Conservation (phyloP, 306 rosid species). For the Rosa chinensis region DNA sequence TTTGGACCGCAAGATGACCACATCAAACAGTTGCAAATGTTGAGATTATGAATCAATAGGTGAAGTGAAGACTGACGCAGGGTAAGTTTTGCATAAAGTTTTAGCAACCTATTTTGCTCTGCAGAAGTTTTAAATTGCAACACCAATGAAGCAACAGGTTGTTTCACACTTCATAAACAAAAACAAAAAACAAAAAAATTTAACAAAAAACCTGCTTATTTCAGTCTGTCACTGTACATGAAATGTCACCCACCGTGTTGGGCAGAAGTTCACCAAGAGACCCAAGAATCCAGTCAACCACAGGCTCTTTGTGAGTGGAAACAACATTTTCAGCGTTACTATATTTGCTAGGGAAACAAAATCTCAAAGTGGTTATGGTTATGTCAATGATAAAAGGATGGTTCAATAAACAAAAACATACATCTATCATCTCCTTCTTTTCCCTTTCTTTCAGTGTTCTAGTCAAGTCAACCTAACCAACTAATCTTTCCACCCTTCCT, state of each 20-base stretch:
- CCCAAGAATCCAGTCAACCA: background rate
- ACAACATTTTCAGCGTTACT: background rate
- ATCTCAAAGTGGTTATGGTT: background rate
- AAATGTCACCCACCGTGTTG: no score
- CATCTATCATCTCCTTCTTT: background rate
- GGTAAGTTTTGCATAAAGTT: background rate
- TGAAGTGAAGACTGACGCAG: background rate
- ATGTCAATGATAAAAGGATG: background rate
- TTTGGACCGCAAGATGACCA: background rate
- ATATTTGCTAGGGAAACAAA: background rate
- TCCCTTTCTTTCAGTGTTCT: background rate
- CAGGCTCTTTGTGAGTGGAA: background rate
- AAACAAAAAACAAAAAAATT: no score
- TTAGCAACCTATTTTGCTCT: background rate
- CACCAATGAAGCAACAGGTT: background rate
- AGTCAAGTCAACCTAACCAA: background rate
- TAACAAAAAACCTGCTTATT: no score
- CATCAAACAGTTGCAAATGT: background rate
- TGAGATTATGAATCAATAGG: background rate
- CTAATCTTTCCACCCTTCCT: slow-evolving; percentile 54
- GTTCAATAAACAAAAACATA: background rate
- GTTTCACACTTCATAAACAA: no score
- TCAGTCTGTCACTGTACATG: no score
- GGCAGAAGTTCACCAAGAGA: background rate
- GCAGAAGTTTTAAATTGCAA: no score